Evolutionary conservation across 352 stramenopile genomes (phyloP).

Genomic region (Globisporangium parvum): DNA sequence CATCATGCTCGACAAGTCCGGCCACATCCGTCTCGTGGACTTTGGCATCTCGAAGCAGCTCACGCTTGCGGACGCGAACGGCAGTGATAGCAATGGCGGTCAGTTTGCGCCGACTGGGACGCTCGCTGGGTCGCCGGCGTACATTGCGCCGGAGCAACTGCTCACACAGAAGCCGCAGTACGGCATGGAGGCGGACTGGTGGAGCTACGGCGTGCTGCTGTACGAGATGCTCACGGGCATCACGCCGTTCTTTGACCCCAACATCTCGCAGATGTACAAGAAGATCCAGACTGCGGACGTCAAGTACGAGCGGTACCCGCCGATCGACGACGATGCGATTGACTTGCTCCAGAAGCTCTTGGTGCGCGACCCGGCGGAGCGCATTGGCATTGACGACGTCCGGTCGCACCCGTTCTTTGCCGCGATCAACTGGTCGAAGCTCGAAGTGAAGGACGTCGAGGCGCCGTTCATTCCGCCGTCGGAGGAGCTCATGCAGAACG

Average conservation of each 20-base stretch:
- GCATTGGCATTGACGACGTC: conserved; percentile 54
- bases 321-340: conserved; percentile 59
- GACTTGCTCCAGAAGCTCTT: conserved; percentile 75
- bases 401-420: conserved; percentile 67
- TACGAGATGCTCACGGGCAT: conserved; percentile 88
- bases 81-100: conserved; percentile 9
- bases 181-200: conserved; percentile 87
- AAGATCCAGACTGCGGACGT: conserved; percentile 86
- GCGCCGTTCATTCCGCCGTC: conserved; percentile 76
- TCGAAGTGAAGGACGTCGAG: conserved; percentile 78
- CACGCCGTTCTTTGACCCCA: conserved; percentile 85
- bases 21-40: conserved; percentile 86
- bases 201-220: conserved; percentile 86
- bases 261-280: conserved; percentile 86
- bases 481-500: conserved; percentile 82
- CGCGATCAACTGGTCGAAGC: conserved; percentile 56
- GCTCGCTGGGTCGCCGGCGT: conserved; percentile 73
- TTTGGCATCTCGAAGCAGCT: conserved; percentile 89
- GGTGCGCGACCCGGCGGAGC: conserved; percentile 63
- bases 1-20: conserved; percentile 85
- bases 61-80: conserved; percentile 16
- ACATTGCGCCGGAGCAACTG: conserved; percentile 82
- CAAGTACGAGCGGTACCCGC: conserved; percentile 65
- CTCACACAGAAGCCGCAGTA: conserved; percentile 83
- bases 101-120: conserved; percentile 65